Conservation (phyloP, 1,284 basidiomycete species). For the Marasmius sp. region DNA sequence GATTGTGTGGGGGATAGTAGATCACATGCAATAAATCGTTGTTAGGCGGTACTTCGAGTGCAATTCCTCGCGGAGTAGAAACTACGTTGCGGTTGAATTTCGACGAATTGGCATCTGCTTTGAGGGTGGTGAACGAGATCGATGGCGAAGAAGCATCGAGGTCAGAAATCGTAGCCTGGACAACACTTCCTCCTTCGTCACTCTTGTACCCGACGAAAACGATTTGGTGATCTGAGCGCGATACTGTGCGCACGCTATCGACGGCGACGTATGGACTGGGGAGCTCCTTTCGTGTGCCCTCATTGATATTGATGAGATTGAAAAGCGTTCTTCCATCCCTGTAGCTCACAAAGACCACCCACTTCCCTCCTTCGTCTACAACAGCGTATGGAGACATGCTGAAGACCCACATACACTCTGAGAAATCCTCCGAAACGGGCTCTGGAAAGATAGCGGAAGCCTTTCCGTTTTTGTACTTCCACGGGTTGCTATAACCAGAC, state of each 20-base stretch:
- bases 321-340: constrained; percentile 50
- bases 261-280: constrained; percentile 49
- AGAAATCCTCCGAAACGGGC: constrained; percentile 58
- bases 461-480: constrained; percentile 43
- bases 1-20: constrained; percentile 64
- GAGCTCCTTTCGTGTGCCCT: constrained; percentile 30
- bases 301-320: constrained; percentile 44
- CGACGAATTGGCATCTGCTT: constrained; percentile 17
- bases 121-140: constrained; percentile 29
- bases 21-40: constrained; percentile 53
- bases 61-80: constrained; percentile 46
- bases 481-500: constrained; percentile 74
- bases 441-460: constrained; percentile 43
- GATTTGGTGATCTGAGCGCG: constrained; percentile 29
- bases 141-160: constrained; percentile 8
- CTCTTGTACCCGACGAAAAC: constrained; percentile 47
- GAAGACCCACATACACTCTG: constrained; percentile 56
- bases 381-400: constrained; percentile 51
- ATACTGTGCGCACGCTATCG: constrained; percentile 38
- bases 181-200: constrained; percentile 38
- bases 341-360: constrained; percentile 46
- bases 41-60: constrained; percentile 34
- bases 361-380: constrained; percentile 40
- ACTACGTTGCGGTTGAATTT: constrained; percentile 32
- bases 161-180: constrained; percentile 33